Evolutionary conservation across 176 grass and related monocot species (phyloP).

Genomic region (Neostapfia colusana): DNA sequence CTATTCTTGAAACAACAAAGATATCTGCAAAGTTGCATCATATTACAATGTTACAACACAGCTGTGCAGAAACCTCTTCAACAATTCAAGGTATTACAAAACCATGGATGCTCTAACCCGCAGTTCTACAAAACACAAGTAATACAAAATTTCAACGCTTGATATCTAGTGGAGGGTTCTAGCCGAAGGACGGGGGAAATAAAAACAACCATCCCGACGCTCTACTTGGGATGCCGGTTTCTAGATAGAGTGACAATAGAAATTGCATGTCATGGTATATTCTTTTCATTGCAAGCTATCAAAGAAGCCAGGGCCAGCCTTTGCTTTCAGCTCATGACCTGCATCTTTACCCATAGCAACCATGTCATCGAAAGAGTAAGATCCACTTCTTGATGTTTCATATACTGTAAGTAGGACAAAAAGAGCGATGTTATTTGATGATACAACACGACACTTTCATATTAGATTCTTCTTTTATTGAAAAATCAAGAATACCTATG

Average conservation of each 20-base stretch:
- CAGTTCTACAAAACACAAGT: conserved; percentile 24
- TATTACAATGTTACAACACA: conserved; percentile 28
- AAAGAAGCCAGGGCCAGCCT: conserved; percentile 81
- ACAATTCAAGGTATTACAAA: conserved; percentile 27
- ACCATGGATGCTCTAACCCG: conserved; percentile 29
- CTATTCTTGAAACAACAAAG: conserved; percentile 26
- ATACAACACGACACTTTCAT: not conserved
- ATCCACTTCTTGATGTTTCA: conserved; percentile 80
- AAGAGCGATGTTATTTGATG: not conserved
- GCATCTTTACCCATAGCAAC: conserved; percentile 91
- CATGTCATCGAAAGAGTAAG: conserved; percentile 73
- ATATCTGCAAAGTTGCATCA: conserved; percentile 34
- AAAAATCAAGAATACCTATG: conserved; percentile 48
- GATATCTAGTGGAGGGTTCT: conserved; percentile 35
- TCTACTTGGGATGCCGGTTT: not conserved
- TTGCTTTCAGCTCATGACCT: conserved; percentile 77
- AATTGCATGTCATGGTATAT: not conserved
- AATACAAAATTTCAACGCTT: conserved; percentile 34
- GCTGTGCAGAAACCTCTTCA: not conserved
- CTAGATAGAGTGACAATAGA: not conserved
- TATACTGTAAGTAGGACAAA: conserved; percentile 50
- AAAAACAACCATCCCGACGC: conserved; percentile 32
- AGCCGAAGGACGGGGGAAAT: conserved; percentile 14
- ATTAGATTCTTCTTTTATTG: not conserved
- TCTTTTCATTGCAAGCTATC: conserved; percentile 56